Base-by-base conservation (phyloP, 805 yeast species). In the Jamesozyma jinghongensis region DNA sequence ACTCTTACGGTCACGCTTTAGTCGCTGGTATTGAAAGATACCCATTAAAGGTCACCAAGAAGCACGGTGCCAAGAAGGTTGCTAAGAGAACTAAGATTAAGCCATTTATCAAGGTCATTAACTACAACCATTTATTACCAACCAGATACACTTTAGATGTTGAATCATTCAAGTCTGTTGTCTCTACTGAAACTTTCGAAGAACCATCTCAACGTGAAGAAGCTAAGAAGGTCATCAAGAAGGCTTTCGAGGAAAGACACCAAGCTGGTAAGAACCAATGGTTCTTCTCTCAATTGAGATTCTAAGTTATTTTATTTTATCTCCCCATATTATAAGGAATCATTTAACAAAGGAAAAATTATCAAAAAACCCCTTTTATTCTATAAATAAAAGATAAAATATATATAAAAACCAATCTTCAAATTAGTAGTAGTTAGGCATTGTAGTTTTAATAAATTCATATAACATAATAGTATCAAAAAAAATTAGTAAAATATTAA, bases 81-180 rank as follows among this genome's bases (percentile, higher is more conserved):
- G 94, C 95, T 61, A 85, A 85, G 83, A 85, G 94, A 78, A 84
- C 95, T 65, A 85, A 81, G 79, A 85, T 90, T 68, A 90, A 92
- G 92, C 97, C 98, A 65, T 90, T 90, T 73, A 86, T 90, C 77
- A 92, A 90, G 80, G 86, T 85, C 67, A 79, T 90, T 70, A 90
- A 90, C 96, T 90, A 88, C 94, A 87, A 86, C 87, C 98, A 90
- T 74, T 78, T 90, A 73, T 82, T 90, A 90, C 98, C 98, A 78
- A 90, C 98, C 67, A 88, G 98, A 79, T 92, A 90, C 84, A 78
- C 94, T 50, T 79, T 92, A 65, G 97, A 92, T 69, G 90, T 88
- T 64, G 97, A 92, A 70, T 73, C 85, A 57, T 82, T 90, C 79
- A 92, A 92, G 80, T 65, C 82, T 65, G 81, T 79, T 61, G 84